These are phyloP conservation scores for Coemansia sp. DNA, from an alignment of 192 early-diverging fungal genomes.

Conservation along the genomic window DNA sequence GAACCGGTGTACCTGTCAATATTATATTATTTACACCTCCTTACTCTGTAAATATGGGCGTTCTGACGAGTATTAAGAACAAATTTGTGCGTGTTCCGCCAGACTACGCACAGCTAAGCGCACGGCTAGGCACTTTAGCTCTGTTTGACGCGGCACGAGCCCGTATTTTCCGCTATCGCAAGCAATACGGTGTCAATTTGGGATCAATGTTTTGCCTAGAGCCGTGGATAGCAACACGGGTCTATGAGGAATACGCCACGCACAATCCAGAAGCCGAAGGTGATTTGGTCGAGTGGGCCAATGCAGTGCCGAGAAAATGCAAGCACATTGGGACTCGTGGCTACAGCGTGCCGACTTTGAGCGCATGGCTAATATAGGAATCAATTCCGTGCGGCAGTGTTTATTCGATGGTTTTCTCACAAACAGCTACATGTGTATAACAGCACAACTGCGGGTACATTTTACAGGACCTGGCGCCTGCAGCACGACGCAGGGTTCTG, in stretches of 20 bases:
- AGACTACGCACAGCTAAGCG: background rate
- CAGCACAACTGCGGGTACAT: constrained; percentile 7
- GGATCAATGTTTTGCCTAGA: constrained; percentile 20
- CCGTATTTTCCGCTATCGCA: constrained; percentile 15
- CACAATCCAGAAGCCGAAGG: constrained; percentile 14
- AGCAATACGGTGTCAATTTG: constrained; percentile 16
- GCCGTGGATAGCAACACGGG: constrained; percentile 13
- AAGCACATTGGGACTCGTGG: constrained; percentile 16
- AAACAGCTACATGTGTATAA: constrained; percentile 6
- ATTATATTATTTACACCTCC: background rate
- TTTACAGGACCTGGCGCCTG: constrained; percentile 18
- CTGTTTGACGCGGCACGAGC: constrained; percentile 6
- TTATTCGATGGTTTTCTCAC: constrained; percentile 8
- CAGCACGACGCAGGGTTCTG: constrained; percentile 21
- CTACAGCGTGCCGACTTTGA: constrained; percentile 17
- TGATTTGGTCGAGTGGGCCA: constrained; percentile 17
- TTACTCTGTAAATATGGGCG: background rate
- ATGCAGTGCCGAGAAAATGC: background rate
- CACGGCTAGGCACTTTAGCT: constrained; percentile 3
- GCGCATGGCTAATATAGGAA: constrained; percentile 13
- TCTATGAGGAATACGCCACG: constrained; percentile 6
- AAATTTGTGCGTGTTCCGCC: background rate
- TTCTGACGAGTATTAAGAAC: background rate
- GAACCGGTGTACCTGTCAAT: too few species aligned
- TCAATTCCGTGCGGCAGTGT: constrained; percentile 13